Evolutionary conservation across 768 basidiomycete genomes (phyloP).

Genomic region (Butyriboletus loyo): DNA sequence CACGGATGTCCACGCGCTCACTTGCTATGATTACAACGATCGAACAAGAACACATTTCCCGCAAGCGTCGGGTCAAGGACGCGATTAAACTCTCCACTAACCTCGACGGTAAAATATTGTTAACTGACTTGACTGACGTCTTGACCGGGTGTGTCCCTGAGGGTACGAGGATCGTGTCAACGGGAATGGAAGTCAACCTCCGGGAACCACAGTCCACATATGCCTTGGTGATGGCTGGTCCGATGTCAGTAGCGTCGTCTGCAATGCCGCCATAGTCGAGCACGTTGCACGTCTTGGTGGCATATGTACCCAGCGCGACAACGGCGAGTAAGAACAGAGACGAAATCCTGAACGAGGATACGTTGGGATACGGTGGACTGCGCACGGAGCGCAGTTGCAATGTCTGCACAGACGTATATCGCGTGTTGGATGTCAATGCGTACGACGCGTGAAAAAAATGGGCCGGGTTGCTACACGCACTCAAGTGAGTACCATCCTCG

Average conservation of each 20-base stretch:
- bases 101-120: neutral
- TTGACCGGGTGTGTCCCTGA: conserved; percentile 1
- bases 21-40: conserved; percentile 1
- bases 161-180: conserved; percentile 8
- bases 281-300: conserved; percentile 9
- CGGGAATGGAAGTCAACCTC: neutral
- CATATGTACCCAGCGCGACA: neutral
- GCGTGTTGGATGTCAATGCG: neutral
- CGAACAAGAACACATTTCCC: conserved; percentile 4
- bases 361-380: neutral
- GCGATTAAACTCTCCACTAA: conserved; percentile 3
- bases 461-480: too few relatives aligned
- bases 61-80: neutral
- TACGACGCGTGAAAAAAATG: neutral
- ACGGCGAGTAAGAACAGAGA: conserved; percentile 1
- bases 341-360: neutral
- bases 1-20: neutral
- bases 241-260: conserved; percentile 5
- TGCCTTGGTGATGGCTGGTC: conserved; percentile 4
- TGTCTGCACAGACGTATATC: neutral
- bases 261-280: conserved; percentile 4
- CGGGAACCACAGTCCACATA: neutral
- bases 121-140: neutral
- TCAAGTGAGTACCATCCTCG: neutral
- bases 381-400: neutral